Percentiles rank a stretch among this genome's conserved stretches.
phyloP scores from a whole-genome alignment of 768 basidiomycete genomes.

The Amanita muscaria region DNA sequence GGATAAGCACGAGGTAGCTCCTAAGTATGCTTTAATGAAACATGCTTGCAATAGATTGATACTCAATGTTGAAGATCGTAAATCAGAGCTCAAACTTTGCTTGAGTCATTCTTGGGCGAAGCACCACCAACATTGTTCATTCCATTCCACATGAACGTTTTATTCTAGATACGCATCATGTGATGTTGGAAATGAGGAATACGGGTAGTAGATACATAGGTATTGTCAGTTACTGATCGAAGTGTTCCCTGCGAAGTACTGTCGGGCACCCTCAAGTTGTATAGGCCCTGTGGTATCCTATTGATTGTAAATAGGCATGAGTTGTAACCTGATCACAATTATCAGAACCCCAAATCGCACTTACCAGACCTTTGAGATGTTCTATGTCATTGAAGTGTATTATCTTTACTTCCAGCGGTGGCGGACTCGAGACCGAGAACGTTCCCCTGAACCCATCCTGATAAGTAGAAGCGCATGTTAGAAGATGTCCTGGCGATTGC shows the following conservation, averaged over 20 bases:
- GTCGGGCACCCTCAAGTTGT: neutral
- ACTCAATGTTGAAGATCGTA: no score
- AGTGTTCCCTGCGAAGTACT: neutral
- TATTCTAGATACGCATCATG: no score
- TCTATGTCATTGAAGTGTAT: slow-evolving; percentile 28
- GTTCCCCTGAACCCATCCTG: slow-evolving; percentile 21
- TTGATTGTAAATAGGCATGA: neutral
- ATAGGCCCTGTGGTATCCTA: neutral
- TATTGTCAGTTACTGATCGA: neutral
- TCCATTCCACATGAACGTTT: no score
- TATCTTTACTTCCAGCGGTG: slow-evolving; percentile 25
- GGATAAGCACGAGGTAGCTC: no score
- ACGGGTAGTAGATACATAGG: no score
- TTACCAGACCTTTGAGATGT: slow-evolving; percentile 25
- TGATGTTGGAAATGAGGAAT: no score
- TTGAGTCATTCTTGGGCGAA: no score
- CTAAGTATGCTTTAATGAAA: no score
- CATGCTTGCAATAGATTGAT: no score
- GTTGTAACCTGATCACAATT: neutral
- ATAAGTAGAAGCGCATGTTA: no score
- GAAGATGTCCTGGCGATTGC: neutral
- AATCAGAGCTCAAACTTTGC: no score
- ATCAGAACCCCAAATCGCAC: neutral
- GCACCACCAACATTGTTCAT: no score
- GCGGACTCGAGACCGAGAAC: slow-evolving; percentile 18